phyloP scores from a whole-genome alignment of 163 green algal genomes.

The Scenedesmus sp. region DNA sequence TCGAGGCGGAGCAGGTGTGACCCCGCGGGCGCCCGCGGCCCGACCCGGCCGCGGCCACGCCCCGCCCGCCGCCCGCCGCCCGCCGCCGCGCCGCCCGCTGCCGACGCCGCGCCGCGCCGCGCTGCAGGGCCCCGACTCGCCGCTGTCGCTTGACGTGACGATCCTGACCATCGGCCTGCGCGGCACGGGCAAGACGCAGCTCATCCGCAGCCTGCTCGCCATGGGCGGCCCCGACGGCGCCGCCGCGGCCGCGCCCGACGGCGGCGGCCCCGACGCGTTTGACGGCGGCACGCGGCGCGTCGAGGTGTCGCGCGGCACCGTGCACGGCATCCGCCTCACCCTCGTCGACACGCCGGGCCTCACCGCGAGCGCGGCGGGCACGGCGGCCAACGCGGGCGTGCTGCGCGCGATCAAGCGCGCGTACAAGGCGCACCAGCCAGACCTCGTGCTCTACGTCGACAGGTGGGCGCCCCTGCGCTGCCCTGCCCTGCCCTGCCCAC shows the following conservation, averaged over 20 bases:
- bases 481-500: too few relatives aligned
- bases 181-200: conserved; percentile 78
- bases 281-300: conserved; percentile 59
- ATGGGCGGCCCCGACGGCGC: conserved; percentile 24
- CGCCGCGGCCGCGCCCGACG: background rate
- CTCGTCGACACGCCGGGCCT: conserved; percentile 96
- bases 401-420: conserved; percentile 64
- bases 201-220: conserved; percentile 55
- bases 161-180: conserved; percentile 80
- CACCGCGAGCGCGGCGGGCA: conserved; percentile 57
- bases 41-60: too few relatives aligned
- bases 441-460: conserved; percentile 67
- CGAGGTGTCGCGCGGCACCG: conserved; percentile 59
- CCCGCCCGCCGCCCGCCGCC: too few relatives aligned
- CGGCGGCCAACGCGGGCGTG: conserved; percentile 63
- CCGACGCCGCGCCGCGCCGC: too few relatives aligned
- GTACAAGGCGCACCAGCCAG: conserved; percentile 55
- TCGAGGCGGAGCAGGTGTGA: conserved; percentile 48
- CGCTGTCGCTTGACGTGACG: conserved; percentile 72
- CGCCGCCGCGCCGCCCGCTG: too few relatives aligned
- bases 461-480: conserved; percentile 17
- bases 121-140: conserved; percentile 27
- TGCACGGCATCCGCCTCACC: conserved; percentile 73
- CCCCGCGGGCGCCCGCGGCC: background rate
- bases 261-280: conserved; percentile 53